Percentiles rank a stretch among this genome's conserved stretches.
These are phyloP conservation scores for Coprinopsis marcescibilis DNA, from an alignment of 768 basidiomycete species.

Conservation along the genomic window DNA sequence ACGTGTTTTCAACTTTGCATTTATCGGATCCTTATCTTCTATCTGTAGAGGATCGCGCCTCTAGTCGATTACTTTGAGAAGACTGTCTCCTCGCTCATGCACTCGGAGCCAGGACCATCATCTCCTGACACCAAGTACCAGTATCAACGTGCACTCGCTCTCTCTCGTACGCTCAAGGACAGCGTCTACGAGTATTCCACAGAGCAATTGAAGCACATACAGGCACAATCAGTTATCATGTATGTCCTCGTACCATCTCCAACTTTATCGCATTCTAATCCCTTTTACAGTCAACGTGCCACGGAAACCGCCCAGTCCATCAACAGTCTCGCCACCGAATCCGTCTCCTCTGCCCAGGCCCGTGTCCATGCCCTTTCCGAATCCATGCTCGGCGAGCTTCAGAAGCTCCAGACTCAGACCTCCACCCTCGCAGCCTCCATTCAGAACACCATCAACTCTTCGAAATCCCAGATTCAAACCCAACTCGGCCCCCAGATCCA, in stretches of 20 bases:
- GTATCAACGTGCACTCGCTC: slow-evolving; percentile 66
- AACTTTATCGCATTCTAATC: background rate
- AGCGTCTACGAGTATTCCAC: slow-evolving; percentile 60
- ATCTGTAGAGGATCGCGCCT: slow-evolving; percentile 58
- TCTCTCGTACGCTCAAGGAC: slow-evolving; percentile 60
- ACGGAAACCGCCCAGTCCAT: slow-evolving; percentile 62
- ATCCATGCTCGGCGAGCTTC: slow-evolving; percentile 60
- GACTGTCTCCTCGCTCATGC: slow-evolving; percentile 44
- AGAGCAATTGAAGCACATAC: slow-evolving; percentile 67
- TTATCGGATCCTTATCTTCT: slow-evolving; percentile 7
- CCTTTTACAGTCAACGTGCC: slow-evolving; percentile 52
- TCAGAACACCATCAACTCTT: slow-evolving; percentile 29
- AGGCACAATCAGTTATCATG: slow-evolving; percentile 60
- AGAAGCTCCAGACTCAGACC: slow-evolving; percentile 59
- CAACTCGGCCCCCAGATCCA: slow-evolving; percentile 57
- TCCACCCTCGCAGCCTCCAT: slow-evolving; percentile 41
- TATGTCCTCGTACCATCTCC: slow-evolving; percentile 28
- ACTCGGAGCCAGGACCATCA: slow-evolving; percentile 40
- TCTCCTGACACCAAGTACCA: slow-evolving; percentile 61
- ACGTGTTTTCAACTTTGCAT: slow-evolving; percentile 12
- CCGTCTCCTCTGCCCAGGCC: slow-evolving; percentile 46
- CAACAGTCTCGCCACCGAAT: slow-evolving; percentile 52
- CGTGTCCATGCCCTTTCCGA: slow-evolving; percentile 58
- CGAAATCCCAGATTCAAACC: slow-evolving; percentile 31
- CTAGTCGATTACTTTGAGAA: slow-evolving; percentile 67